Evolutionary conservation across 1,284 basidiomycete genomes (phyloP).

Genomic region (Pyrrhoderma noxium): DNA sequence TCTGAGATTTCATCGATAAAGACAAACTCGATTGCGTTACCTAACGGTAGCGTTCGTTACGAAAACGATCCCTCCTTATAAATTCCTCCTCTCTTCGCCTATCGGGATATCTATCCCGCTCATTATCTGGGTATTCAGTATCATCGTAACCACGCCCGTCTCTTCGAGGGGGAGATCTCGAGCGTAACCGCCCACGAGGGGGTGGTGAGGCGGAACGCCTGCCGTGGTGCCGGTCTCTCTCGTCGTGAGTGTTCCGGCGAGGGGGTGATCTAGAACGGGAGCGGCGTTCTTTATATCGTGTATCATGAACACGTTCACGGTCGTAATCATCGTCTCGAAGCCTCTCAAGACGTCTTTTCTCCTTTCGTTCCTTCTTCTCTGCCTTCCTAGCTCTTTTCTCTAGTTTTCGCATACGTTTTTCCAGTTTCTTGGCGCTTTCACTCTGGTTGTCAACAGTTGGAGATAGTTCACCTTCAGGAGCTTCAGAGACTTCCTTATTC

Average conservation of each 20-base stretch:
- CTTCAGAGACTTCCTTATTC: background rate
- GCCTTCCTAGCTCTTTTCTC: conserved; percentile 19
- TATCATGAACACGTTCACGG: background rate
- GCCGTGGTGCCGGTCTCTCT: background rate
- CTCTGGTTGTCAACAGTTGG: conserved; percentile 1
- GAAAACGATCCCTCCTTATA: conserved; percentile 5
- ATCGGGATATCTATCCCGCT: conserved; percentile 11
- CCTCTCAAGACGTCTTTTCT: conserved; percentile 8
- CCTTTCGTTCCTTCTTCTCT: conserved; percentile 19
- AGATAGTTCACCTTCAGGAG: background rate
- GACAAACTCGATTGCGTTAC: background rate
- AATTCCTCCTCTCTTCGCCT: conserved; percentile 12
- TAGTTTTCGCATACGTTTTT: conserved; percentile 23
- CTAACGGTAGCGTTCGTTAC: conserved; percentile 1
- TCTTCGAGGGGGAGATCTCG: conserved; percentile 1
- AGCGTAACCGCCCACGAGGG: background rate
- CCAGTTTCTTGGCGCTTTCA: conserved; percentile 17
- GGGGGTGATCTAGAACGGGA: conserved; percentile 13
- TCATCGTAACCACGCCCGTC: background rate
- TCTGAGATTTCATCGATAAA: background rate
- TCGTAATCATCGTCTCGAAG: conserved; percentile 11
- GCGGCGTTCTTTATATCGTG: conserved; percentile 3
- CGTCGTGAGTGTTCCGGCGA: conserved; percentile 6
- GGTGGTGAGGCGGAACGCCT: conserved; percentile 7
- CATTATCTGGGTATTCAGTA: conserved; percentile 1